Base-by-base conservation (phyloP, 495 filamentous ascomycete species). In the Daldinia loculata region DNA sequence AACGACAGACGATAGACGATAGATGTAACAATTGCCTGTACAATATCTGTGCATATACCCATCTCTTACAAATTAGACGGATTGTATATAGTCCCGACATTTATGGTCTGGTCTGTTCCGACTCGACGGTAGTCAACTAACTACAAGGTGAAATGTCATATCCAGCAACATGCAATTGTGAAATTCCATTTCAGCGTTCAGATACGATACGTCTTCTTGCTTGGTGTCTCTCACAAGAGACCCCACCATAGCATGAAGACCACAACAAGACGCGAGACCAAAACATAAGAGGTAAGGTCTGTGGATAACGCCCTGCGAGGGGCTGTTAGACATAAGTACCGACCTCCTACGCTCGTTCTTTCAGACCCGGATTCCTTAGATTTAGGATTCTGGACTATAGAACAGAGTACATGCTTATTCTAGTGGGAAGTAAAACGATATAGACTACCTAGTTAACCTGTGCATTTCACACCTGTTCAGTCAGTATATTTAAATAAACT, bases 121-220 rank as follows among this genome's bases (percentile, higher is more conserved):
- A 50, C 5, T 30, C 22, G 9, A 24, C 6, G 14, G 24, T 24
- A 26, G 19, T 12, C 26, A 15, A 14, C 24, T 11, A 36, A 17
- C 9, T 22, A 6, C 30, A 14, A 39, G 30, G 17, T 57, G 62
- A 56, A 61, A 43, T 53, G 26, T 38, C 48, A 34, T 17, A 24
- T 48, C 19, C 8, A 48, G 9, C 9, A 48, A 11, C 2, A 24
- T 24, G 22, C 17, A 4, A 48, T 24, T 48, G 43, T 48, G 19
- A 22, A 22, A 48, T 22, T 4, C 11, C 50, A 17, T 43, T 34
- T 43, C 66, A 73, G 80, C 81, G 81, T 83, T 79, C 76, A 75
- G 82, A 82, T 84, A 84, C 81, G 82, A 84, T 84, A 85, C 83
- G 79, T 82, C 82, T 83, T 78, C 74, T 65, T 82, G 82, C 80